Evolutionary conservation across 2,329 filamentous ascomycete species (phyloP), one percentile per base, ranked within the genome.

Genomic region (Pleoardoris graminearum): DNA sequence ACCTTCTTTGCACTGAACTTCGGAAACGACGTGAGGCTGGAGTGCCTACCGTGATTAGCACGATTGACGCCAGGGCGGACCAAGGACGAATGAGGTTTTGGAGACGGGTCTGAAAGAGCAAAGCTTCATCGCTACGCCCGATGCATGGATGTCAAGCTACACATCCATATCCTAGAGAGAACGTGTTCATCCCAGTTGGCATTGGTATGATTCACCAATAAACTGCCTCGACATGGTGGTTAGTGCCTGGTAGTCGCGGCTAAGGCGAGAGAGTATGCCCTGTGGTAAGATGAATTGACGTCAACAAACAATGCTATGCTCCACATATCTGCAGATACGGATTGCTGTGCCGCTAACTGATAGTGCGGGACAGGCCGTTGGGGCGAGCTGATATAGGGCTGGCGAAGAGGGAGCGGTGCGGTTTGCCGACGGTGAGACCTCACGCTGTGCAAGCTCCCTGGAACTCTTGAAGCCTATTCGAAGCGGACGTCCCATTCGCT

Each of bases 301-400:
- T 59, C 55, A 57, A 42, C 19, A 19, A 29, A 23, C 41, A 48
- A 57, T 36, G 43, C 12, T 32, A 22, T 32, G 21, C 29, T 58
- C 48, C 63, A 53, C 16, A 32, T 48, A 55, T 48, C 14, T 61
- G 58, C 55, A 57, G 57, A 61, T 62, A 64, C 63, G 61, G 51
- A 55, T 59, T 53, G 57, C 59, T 67, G 66, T 67, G 56, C 65
- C 67, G 64, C 61, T 61, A 61, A 50, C 51, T 49, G 51, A 57
- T 45, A 53, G 47, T 48, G 29, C 32, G 45, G 36, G 27, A 43
- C 48, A 51, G 48, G 51, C 47, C 32, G 16, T 27, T 49, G 59
- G 54, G 53, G 59, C 62, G 59, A 59, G 65, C 66, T 47, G 44
- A 47, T 47, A 47, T 47, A 47, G 44, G 33, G 44, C 44, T 47